Percentiles rank a stretch among this genome's conserved stretches.
Conservation (phyloP, 1,139 yeast species). For the Saccharomyces hybrid region DNA sequence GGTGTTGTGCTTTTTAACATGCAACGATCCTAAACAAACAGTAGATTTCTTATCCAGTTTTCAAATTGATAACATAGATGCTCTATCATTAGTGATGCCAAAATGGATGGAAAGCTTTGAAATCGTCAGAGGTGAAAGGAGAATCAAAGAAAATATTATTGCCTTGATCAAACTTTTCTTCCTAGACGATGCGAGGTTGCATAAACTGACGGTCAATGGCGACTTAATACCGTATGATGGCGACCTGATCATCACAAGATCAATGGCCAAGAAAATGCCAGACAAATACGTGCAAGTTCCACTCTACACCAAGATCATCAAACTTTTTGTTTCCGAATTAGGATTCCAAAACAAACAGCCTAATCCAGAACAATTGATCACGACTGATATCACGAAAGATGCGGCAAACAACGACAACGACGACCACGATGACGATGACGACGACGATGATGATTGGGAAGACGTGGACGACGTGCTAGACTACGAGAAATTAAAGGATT, state of each 20-base stretch:
- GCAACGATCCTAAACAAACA: slow-evolving; percentile 53
- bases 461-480: slow-evolving; percentile 66
- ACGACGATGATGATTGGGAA: slow-evolving; percentile 66
- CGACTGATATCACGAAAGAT: slow-evolving; percentile 14
- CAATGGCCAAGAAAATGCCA: slow-evolving; percentile 68
- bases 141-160: slow-evolving; percentile 59
- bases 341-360: slow-evolving; percentile 49
- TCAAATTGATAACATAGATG: slow-evolving; percentile 31
- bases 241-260: slow-evolving; percentile 69
- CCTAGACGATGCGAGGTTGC: slow-evolving; percentile 48
- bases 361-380: slow-evolving; percentile 32
- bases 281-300: slow-evolving; percentile 57
- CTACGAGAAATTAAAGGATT: slow-evolving; percentile 50
- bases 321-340: slow-evolving; percentile 62
- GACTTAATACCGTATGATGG: slow-evolving; percentile 56
- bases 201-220: slow-evolving; percentile 58
- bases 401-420: slow-evolving; percentile 28
- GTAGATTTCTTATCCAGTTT: slow-evolving; percentile 51
- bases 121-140: slow-evolving; percentile 68
- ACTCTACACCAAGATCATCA: slow-evolving; percentile 65
- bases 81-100: slow-evolving; percentile 47
- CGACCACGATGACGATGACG: slow-evolving; percentile 30
- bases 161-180: slow-evolving; percentile 64
- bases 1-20: slow-evolving; percentile 67
- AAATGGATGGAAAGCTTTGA: slow-evolving; percentile 83